A percentile compares a stretch with the other conserved stretches of the same genome.
Conservation (phyloP, 306 rosid genomes). For the Begonia peltatifolia region DNA sequence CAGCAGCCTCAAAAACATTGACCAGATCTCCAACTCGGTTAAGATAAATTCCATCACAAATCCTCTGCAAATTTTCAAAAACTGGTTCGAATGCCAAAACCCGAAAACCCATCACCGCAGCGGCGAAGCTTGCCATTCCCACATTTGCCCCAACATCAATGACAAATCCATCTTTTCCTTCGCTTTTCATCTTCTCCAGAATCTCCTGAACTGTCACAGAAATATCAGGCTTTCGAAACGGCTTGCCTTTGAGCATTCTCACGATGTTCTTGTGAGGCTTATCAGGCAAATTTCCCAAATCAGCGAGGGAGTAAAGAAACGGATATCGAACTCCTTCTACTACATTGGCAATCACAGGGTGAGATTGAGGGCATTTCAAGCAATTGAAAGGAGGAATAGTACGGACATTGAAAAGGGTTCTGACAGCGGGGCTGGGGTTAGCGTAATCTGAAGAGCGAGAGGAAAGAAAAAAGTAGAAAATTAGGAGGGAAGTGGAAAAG, state of each 20-base stretch:
- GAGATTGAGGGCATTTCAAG: conserved; percentile 49
- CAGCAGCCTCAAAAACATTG: conserved; percentile 68
- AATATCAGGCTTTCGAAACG: conserved; percentile 70
- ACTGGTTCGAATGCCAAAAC: conserved; percentile 85
- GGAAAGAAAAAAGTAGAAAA: conserved; percentile 27
- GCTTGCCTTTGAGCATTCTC: conserved; percentile 68
- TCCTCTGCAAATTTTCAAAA: conserved; percentile 85
- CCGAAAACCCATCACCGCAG: conserved; percentile 75
- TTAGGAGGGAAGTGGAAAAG: conserved; percentile 23
- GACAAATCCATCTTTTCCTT: conserved; percentile 47
- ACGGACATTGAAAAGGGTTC: conserved; percentile 16
- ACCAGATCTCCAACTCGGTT: conserved; percentile 75
- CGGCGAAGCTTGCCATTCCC: conserved; percentile 91
- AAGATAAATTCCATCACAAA: conserved; percentile 83
- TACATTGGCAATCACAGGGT: conserved; percentile 65
- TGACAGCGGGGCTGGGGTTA: conserved; percentile 11
- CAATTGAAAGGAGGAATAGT: conserved; percentile 67
- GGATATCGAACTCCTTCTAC: conserved; percentile 75
- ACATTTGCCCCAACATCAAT: conserved; percentile 94
- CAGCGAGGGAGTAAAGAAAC: conserved; percentile 74
- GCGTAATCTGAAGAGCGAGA: conserved; percentile 15
- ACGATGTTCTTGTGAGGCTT: conserved; percentile 88
- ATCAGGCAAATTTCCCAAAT: conserved; percentile 71
- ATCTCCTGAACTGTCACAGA: conserved; percentile 70
- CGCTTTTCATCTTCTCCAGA: conserved; percentile 37